Evolutionary conservation across 768 basidiomycete genomes (phyloP).

Genomic region (Agaricus sinodeliciosus): DNA sequence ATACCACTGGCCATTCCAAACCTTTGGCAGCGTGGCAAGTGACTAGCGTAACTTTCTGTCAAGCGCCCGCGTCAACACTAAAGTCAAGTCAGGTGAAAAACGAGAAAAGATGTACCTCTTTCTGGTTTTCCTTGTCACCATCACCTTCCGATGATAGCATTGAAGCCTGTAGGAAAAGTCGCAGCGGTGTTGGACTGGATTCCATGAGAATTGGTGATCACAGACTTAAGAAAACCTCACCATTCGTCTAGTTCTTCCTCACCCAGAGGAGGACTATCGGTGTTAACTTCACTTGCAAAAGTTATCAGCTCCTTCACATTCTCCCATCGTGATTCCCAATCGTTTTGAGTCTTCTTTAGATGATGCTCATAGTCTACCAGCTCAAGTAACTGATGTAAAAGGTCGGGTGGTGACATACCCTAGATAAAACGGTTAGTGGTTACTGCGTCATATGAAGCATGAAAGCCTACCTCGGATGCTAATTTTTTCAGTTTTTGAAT

Average conservation of each 20-base stretch:
- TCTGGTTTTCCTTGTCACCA: slow-evolving; percentile 30
- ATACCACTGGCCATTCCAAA: slow-evolving; percentile 88
- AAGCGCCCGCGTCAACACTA: background rate
- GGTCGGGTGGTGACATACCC: slow-evolving; percentile 54
- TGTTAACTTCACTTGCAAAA: slow-evolving; percentile 59
- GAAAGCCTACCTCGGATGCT: slow-evolving; percentile 43
- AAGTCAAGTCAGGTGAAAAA: background rate
- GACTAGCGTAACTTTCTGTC: slow-evolving; percentile 73
- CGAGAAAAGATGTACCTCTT: slow-evolving; percentile 8
- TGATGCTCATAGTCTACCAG: slow-evolving; percentile 61
- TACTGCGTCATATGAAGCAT: background rate
- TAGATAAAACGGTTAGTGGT: slow-evolving; percentile 16
- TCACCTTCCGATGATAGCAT: slow-evolving; percentile 81
- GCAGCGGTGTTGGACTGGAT: slow-evolving; percentile 45
- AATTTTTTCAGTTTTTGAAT: slow-evolving; percentile 46
- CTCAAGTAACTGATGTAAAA: slow-evolving; percentile 54
- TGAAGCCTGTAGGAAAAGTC: slow-evolving; percentile 70
- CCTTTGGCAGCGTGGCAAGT: slow-evolving; percentile 92
- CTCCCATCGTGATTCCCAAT: slow-evolving; percentile 75
- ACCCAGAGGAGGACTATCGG: slow-evolving; percentile 15
- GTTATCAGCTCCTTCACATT: slow-evolving; percentile 81
- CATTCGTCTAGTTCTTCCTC: slow-evolving; percentile 9
- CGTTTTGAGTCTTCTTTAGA: slow-evolving; percentile 63
- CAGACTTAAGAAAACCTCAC: background rate
- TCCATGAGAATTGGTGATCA: background rate